These are phyloP conservation scores for Roridomyces roridus DNA, from an alignment of 768 basidiomycete species.

Conservation along the genomic window DNA sequence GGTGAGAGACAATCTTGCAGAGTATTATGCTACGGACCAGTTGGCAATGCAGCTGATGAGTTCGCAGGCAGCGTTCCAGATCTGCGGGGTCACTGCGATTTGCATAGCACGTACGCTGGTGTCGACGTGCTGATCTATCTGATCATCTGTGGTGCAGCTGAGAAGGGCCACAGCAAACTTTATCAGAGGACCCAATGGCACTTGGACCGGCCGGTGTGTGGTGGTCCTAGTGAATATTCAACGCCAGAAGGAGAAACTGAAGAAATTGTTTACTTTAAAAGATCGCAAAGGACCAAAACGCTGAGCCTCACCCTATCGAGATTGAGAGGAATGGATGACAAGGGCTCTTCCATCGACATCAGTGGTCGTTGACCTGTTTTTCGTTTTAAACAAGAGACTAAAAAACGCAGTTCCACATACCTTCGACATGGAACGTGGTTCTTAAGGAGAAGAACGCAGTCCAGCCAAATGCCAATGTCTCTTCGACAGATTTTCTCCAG, in stretches of 20 bases:
- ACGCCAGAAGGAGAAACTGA: neutral
- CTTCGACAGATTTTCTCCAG: slow-evolving; percentile 81
- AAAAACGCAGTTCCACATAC: slow-evolving; percentile 40
- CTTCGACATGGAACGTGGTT: slow-evolving; percentile 60
- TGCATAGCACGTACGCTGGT: slow-evolving; percentile 60
- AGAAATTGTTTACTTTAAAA: slow-evolving; percentile 57
- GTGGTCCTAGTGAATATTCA: slow-evolving; percentile 49
- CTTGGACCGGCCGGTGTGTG: slow-evolving; percentile 64
- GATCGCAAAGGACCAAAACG: slow-evolving; percentile 53
- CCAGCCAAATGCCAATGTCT: slow-evolving; percentile 71
- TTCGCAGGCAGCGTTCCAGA: slow-evolving; percentile 61
- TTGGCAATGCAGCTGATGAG: slow-evolving; percentile 54
- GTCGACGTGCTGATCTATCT: slow-evolving; percentile 58
- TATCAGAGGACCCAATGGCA: slow-evolving; percentile 71
- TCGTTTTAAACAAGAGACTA: neutral
- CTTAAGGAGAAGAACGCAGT: slow-evolving; percentile 62
- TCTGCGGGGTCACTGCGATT: slow-evolving; percentile 50
- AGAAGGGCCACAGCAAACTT: slow-evolving; percentile 59
- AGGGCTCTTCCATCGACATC: slow-evolving; percentile 47
- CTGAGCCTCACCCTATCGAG: slow-evolving; percentile 67
- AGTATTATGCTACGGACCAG: slow-evolving; percentile 50
- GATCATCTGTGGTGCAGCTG: slow-evolving; percentile 54
- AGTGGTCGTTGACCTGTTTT: slow-evolving; percentile 16
- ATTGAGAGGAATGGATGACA: slow-evolving; percentile 57
- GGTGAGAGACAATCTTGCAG: neutral